phyloP scores from a whole-genome alignment of 2,329 filamentous ascomycete species.

The Aurifilum marmelostoma region DNA sequence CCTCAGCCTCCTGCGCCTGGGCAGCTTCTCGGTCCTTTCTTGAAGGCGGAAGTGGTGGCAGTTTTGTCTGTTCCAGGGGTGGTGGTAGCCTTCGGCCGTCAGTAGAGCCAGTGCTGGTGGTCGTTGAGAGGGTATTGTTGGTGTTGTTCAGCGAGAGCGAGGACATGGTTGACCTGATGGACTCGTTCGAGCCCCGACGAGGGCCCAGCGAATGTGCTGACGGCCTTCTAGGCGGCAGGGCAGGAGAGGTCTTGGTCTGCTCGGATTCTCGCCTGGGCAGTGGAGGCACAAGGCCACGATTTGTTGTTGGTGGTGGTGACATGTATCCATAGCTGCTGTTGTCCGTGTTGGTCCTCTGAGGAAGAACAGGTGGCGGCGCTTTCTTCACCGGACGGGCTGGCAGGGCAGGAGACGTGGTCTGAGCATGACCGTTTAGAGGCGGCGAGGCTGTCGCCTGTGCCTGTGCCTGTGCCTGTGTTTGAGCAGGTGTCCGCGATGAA shows the following conservation, averaged over 20 bases:
- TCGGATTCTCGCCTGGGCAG: slow-evolving; percentile 44
- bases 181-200: slow-evolving; percentile 61
- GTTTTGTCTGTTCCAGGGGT: slow-evolving; percentile 56
- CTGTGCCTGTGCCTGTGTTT: slow-evolving; percentile 15
- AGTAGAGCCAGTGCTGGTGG: slow-evolving; percentile 42
- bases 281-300: slow-evolving; percentile 40
- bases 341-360: slow-evolving; percentile 41
- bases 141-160: slow-evolving; percentile 53
- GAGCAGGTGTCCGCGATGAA: slow-evolving; percentile 37
- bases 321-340: slow-evolving; percentile 27
- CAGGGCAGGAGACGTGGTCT: slow-evolving; percentile 41
- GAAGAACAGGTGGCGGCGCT: slow-evolving; percentile 44
- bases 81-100: slow-evolving; percentile 59
- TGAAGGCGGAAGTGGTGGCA: slow-evolving; percentile 61
- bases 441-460: slow-evolving; percentile 29
- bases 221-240: slow-evolving; percentile 54
- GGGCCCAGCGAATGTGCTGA: slow-evolving; percentile 48
- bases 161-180: slow-evolving; percentile 59
- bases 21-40: slow-evolving; percentile 55
- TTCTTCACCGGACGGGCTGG: slow-evolving; percentile 43
- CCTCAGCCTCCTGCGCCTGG: slow-evolving; percentile 42
- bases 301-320: slow-evolving; percentile 33
- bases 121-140: slow-evolving; percentile 48
- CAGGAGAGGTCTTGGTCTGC: slow-evolving; percentile 45
- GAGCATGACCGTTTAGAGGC: slow-evolving; percentile 30